Base-by-base conservation (phyloP, 108 stramenopile species). In the Chaetoceros tenuissimus region DNA sequence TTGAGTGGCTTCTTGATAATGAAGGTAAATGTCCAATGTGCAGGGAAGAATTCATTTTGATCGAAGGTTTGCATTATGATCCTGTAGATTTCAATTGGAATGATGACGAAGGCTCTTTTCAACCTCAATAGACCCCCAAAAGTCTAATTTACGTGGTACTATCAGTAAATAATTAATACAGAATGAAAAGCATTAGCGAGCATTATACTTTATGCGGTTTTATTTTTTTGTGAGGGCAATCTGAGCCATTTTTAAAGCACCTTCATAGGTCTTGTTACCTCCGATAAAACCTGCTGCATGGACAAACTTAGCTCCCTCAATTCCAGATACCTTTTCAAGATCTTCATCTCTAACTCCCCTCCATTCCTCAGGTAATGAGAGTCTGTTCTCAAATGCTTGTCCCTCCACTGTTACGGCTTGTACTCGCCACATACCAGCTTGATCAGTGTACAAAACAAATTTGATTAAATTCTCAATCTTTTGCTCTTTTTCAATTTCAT, bases 231-330 rank as follows among this genome's bases (percentile, higher is more conserved):
- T 46, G 51, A 94, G 51, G 23, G 90, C 84, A 31, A 61, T 70
- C 53, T 61, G 48, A 0, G 96, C 98, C 97, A 99, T 97, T 57
- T 81, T 64, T 56, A 96, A 52, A 10, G 91, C 98, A 25, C 97
- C 99, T 55, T 95, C 95, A 55, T 80, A 87, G 46, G 74, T 95
- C 43, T 77, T 72, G 63, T 96, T 94, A 23, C 97, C 99, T 2
- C 99, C 99, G 59, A 99, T 99, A 65, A 99, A 99, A 24, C 99
- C 99, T 49, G 87, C 80, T 17, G 94, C 96, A 72, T 99, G 99
- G 34, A 87, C 84, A 67, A 99, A 99, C 1, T 79, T 81, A 68
- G 81, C 69, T 29, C 94, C 97, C 46, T 76, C 77, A 55, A 98
- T 94, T 0, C 94, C 94, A 13, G 84, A 62, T 8, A 75, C 48